phyloP scores from a whole-genome alignment of 805 yeast genomes.

The Candida koratica region DNA sequence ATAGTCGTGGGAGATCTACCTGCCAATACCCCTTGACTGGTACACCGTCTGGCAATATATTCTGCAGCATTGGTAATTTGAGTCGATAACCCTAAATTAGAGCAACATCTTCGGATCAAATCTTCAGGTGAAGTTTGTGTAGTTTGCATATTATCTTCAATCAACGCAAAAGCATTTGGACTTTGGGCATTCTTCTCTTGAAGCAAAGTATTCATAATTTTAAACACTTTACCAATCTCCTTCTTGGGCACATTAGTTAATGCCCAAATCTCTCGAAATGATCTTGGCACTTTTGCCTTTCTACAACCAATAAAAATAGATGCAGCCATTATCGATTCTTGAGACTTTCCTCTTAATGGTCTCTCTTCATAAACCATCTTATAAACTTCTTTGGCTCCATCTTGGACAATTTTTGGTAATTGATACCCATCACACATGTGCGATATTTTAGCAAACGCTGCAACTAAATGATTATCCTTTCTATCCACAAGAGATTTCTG shows the following conservation, averaged over 20 bases:
- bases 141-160: constrained; percentile 54
- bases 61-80: constrained; percentile 91
- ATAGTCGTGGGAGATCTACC: constrained; percentile 97
- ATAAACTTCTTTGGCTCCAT: constrained; percentile 95
- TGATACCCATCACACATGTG: constrained; percentile 97
- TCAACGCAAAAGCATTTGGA: constrained; percentile 37
- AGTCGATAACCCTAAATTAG: constrained; percentile 82
- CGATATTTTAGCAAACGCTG: constrained; percentile 86
- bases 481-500: constrained; percentile 79
- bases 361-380: constrained; percentile 86
- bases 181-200: constrained; percentile 54
- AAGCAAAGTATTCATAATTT: constrained; percentile 63
- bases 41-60: constrained; percentile 82
- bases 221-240: constrained; percentile 90
- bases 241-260: constrained; percentile 89
- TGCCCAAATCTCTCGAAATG: constrained; percentile 94
- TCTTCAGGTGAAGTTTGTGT: constrained; percentile 92
- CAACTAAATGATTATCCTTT: constrained; percentile 80
- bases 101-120: constrained; percentile 91
- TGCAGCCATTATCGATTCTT: constrained; percentile 94
- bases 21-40: constrained; percentile 88
- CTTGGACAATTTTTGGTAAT: constrained; percentile 91
- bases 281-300: constrained; percentile 88
- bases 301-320: constrained; percentile 93
- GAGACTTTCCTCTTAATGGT: constrained; percentile 82